Base-by-base conservation (phyloP, 169 alveolate genomes). In the Ichthyophthirius multifiliis region DNA sequence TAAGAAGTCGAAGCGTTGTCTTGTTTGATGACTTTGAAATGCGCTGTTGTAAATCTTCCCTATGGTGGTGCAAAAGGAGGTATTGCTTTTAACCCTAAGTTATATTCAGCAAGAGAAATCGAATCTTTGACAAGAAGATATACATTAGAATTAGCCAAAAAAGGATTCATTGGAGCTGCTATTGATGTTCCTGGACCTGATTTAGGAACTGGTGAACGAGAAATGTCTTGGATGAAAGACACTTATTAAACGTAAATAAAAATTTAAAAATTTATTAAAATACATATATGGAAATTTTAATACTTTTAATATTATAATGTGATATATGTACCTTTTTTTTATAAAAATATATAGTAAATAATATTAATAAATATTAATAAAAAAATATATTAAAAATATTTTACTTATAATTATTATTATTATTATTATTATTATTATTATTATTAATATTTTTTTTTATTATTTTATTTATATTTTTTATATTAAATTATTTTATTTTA, bases 11-110 rank as follows among this genome's bases (percentile, higher is more conserved):
- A 78, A 55, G 93, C 95, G 23, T 76, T 91, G 73, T 88, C 95
- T 0, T 35, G 83, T 31, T 78, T 91, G 23, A 91, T 88, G 93
- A 91, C 95, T 5, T 83, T 84, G 41, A 91, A 91, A 75, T 84
- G 89, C 18, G 86, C 92, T 35, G 83, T 84, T 65, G 86, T 84
- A 5, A 89, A 85, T 45, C 32, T 91, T 2, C 95, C 95, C 15
- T 88, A 83, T 43, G 95, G 95, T 12, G 95, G 95, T 16, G 95
- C 91, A 31, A 88, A 91, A 71, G 95, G 95, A 47, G 95, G 93
- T 41, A 34, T 91, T 12, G 82, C 65, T 30, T 82, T 91, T n/a
- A 82, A 91, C 63, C 93, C 94, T 7, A 79, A 82, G 47, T 67
- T 85, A 16, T 81, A 81, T 37, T 45, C 90, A 44, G 37, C 47